Evolutionary conservation across 495 filamentous ascomycete genomes (phyloP).

Genomic region (Aspergillus sclerotiicarbonarius): DNA sequence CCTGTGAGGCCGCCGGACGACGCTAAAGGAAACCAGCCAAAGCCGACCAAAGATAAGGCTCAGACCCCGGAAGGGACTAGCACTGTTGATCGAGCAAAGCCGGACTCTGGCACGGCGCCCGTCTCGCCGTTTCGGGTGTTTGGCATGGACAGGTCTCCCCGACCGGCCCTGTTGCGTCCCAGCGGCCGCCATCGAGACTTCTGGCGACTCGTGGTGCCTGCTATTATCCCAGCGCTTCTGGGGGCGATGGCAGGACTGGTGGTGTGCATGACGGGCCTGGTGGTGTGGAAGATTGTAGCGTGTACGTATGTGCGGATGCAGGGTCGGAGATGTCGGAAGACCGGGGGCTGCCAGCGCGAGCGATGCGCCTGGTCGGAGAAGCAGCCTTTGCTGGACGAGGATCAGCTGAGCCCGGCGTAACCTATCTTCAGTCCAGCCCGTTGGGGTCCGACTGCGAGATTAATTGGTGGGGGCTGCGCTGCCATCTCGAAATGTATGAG

Average conservation of each 20-base stretch:
- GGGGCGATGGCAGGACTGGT: neutral
- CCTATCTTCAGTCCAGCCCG: no score
- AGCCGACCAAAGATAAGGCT: no score
- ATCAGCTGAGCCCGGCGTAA: no score
- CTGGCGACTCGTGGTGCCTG: constrained; percentile 1
- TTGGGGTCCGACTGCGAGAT: no score
- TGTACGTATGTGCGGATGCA: neutral
- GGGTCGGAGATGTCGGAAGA: neutral
- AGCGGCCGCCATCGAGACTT: neutral
- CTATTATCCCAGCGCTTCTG: neutral
- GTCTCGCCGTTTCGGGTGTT: neutral
- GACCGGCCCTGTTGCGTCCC: neutral
- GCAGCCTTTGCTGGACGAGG: no score
- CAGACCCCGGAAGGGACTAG: no score
- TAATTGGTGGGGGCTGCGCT: no score
- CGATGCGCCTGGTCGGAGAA: neutral
- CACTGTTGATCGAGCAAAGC: no score
- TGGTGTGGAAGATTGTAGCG: neutral
- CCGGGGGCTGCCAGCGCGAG: neutral
- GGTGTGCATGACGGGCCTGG: neutral
- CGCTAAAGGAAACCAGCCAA: no score
- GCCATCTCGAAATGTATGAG: no score
- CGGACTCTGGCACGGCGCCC: neutral
- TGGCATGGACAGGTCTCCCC: neutral
- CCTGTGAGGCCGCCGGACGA: no score